These are phyloP conservation scores for Borovskyia barvae DNA, from an alignment of 208 protist species.

Conservation along the genomic window DNA sequence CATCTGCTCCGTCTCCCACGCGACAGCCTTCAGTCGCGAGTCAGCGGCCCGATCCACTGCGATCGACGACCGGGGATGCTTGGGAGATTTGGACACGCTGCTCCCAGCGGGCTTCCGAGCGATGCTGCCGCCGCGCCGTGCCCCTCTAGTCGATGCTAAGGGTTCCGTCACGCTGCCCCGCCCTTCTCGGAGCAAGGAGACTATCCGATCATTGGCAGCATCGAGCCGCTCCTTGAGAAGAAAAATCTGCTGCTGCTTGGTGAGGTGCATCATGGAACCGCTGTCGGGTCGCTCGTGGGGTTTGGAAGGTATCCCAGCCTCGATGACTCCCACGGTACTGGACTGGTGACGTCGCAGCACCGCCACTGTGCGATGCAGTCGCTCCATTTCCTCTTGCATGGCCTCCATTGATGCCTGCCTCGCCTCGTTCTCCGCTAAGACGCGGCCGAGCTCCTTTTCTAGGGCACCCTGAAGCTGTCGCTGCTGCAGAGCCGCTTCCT, in stretches of 20 bases:
- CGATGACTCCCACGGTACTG: background rate
- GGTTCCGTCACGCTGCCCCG: background rate
- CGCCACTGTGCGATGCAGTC: conserved; percentile 39
- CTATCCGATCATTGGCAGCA: conserved; percentile 55
- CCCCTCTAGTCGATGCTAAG: background rate
- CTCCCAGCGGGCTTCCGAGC: background rate
- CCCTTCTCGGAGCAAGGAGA: conserved; percentile 19
- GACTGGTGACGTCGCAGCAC: conserved; percentile 28
- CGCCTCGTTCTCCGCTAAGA: conserved; percentile 52
- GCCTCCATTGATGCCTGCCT: conserved; percentile 30
- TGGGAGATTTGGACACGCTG: background rate
- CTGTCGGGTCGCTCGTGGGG: conserved; percentile 31
- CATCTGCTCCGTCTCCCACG: conserved; percentile 30
- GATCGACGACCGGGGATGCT: too few relatives aligned
- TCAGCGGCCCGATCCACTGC: background rate
- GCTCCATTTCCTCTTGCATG: conserved; percentile 42
- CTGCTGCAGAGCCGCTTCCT: conserved; percentile 28
- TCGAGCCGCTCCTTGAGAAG: conserved; percentile 77
- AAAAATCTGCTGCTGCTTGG: conserved; percentile 86
- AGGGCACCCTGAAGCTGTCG: conserved; percentile 33
- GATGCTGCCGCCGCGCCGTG: background rate
- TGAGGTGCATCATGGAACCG: conserved; percentile 41
- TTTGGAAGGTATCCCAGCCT: background rate
- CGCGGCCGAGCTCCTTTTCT: conserved; percentile 52
- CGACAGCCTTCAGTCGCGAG: background rate